These are phyloP conservation scores for Verticillium klebahnii DNA, from an alignment of 2,329 filamentous ascomycete genomes.

Conservation along the genomic window DNA sequence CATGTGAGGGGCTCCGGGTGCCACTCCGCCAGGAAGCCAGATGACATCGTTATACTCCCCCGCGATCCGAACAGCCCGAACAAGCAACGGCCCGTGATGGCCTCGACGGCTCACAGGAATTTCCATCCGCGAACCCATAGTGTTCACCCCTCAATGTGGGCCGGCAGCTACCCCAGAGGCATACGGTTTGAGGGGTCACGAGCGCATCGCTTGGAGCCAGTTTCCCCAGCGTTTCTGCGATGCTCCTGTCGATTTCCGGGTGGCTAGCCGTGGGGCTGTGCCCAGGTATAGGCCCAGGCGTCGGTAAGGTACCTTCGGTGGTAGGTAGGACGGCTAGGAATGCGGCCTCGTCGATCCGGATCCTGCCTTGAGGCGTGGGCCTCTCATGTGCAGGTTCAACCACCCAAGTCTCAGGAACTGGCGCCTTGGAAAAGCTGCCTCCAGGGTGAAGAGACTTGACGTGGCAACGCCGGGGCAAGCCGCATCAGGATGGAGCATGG, in stretches of 20 bases:
- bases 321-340: background rate
- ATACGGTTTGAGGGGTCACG: background rate
- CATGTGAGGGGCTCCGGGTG: background rate
- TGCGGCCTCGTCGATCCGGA: background rate
- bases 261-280: background rate
- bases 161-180: background rate
- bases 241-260: background rate
- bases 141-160: slow-evolving; percentile 1
- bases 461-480: background rate
- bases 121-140: slow-evolving; percentile 2
- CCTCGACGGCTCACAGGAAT: slow-evolving; percentile 1
- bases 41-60: background rate
- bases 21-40: background rate
- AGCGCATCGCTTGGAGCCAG: background rate
- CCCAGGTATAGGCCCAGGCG: background rate
- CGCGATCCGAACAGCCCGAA: background rate
- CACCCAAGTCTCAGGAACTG: background rate
- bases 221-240: background rate
- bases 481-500: background rate
- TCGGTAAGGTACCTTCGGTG: background rate
- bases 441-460: background rate
- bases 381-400: background rate
- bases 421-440: background rate
- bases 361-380: background rate
- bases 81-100: background rate